Evolutionary conservation across 73 alveolate species (phyloP), one percentile per base, ranked within the genome.

Genomic region (Stentor coeruleus): DNA sequence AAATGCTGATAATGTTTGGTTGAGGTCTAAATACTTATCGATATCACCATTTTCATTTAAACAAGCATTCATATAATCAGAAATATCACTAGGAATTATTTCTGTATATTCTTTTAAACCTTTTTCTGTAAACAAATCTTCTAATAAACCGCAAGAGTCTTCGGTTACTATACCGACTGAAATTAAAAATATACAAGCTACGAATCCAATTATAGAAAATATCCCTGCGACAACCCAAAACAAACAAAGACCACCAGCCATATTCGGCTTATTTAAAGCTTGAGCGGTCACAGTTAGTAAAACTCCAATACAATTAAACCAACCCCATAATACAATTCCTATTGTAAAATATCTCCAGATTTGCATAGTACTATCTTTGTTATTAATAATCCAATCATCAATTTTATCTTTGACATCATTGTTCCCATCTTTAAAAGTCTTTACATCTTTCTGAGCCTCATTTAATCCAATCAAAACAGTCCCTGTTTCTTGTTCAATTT

Each of bases 91-190:
- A 20, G 79, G 79, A 0, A 66, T 40, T 66, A 31, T 40, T 37
- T 28, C 37, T 1, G n/a, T 33, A 33, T 66, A 66, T 66, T 66
- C 37, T 20, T 66, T 66, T 40, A 66, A 33, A 0, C 79, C 79
- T 66, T 66, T 40, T 28, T 37, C 15, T 20, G 36, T 33, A 20
- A 31, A 31, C 1, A 66, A 40, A 2, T 33, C 39, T 20, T 66
- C 79, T 0, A 31, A 26, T 20, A 66, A 66, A 1, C 79, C 37
- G 79, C 79, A 66, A 66, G 37, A 66, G 37, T 66, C 79, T 28
- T 66, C 33, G 1, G 79, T 28, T 26, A 31, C n/a, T 0, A 66
- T 66, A 1, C 79, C 79, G 37, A 66, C 36, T 26, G 42, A 20
- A 2, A 66, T 20, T 1, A 66, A 26, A 20, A 11, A 66, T 20